Evolutionary conservation across 2,329 filamentous ascomycete species (phyloP).

Genomic region (Fusarium solani-melongenae): DNA sequence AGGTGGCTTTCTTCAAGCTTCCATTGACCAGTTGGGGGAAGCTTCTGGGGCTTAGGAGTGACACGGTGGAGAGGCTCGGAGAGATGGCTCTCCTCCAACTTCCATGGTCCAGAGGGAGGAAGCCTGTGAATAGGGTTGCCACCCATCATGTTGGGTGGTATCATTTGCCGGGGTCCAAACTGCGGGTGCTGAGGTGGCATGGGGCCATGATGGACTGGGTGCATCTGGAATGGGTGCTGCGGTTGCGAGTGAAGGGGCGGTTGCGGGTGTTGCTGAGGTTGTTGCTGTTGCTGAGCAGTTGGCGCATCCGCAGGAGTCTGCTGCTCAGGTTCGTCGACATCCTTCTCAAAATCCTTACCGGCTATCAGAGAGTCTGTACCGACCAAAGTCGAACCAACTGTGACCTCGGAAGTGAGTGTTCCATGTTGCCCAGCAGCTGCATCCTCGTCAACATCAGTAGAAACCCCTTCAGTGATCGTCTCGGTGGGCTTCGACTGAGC

Average conservation of each 20-base stretch:
- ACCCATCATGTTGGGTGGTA: constrained; percentile 36
- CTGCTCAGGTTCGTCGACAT: constrained; percentile 15
- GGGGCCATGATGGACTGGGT: constrained; percentile 22
- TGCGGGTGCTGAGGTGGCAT: constrained; percentile 20
- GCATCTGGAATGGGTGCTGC: constrained; percentile 36
- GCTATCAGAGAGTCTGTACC: constrained; percentile 30
- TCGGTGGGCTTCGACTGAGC: constrained; percentile 47
- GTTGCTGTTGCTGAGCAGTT: constrained; percentile 2
- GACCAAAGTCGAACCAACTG: constrained; percentile 32
- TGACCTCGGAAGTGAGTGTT: constrained; percentile 34
- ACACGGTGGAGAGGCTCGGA: constrained; percentile 58
- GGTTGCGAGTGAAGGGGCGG: constrained; percentile 5
- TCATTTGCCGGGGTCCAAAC: constrained; percentile 25
- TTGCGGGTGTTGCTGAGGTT: constrained; percentile 11
- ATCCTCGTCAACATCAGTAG: constrained; percentile 47
- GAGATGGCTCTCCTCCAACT: constrained; percentile 65
- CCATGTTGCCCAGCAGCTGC: constrained; percentile 28
- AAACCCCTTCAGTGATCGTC: constrained; percentile 49
- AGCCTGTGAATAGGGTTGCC: constrained; percentile 55
- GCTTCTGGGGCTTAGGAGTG: constrained; percentile 46
- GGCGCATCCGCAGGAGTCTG: not conserved
- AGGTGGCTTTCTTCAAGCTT: constrained; percentile 65
- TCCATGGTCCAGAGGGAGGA: constrained; percentile 61
- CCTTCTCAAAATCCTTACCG: constrained; percentile 31
- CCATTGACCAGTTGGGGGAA: constrained; percentile 59